phyloP scores from a whole-genome alignment of 2,329 filamentous ascomycete species.

The Botrytis aclada region DNA sequence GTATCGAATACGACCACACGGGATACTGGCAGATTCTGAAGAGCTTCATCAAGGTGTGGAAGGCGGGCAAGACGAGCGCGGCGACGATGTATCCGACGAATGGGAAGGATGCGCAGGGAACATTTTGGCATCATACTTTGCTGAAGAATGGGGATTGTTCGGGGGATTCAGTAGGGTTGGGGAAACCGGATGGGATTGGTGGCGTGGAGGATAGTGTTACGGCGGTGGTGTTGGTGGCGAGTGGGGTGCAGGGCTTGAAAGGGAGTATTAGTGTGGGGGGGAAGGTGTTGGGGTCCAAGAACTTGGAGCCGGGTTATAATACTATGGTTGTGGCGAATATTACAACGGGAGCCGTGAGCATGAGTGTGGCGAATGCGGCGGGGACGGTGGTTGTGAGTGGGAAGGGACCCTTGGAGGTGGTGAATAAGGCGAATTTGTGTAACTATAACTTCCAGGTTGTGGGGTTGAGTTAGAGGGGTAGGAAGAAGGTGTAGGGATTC shows the following conservation, averaged over 20 bases:
- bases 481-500: not conserved
- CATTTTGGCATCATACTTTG: constrained; percentile 37
- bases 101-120: constrained; percentile 26
- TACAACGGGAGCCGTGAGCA: constrained; percentile 22
- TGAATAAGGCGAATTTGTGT: constrained; percentile 18
- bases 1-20: constrained; percentile 38
- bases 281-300: constrained; percentile 10
- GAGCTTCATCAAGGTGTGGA: constrained; percentile 41
- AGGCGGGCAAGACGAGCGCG: constrained; percentile 33
- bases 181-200: constrained; percentile 4
- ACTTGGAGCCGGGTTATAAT: constrained; percentile 22
- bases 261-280: constrained; percentile 20
- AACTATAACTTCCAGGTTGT: constrained; percentile 24
- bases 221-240: constrained; percentile 22
- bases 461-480: not conserved
- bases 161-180: constrained; percentile 6
- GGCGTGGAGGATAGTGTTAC: constrained; percentile 20
- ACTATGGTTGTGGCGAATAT: constrained; percentile 21
- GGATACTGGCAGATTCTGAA: constrained; percentile 39
- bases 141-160: constrained; percentile 18
- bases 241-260: constrained; percentile 9
- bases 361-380: constrained; percentile 8
- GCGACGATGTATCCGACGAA: constrained; percentile 28
- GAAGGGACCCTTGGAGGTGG: constrained; percentile 22
- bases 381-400: constrained; percentile 21